These are phyloP conservation scores for Ceratocystis variospora DNA, from an alignment of 2,329 filamentous ascomycete genomes.

Conservation along the genomic window DNA sequence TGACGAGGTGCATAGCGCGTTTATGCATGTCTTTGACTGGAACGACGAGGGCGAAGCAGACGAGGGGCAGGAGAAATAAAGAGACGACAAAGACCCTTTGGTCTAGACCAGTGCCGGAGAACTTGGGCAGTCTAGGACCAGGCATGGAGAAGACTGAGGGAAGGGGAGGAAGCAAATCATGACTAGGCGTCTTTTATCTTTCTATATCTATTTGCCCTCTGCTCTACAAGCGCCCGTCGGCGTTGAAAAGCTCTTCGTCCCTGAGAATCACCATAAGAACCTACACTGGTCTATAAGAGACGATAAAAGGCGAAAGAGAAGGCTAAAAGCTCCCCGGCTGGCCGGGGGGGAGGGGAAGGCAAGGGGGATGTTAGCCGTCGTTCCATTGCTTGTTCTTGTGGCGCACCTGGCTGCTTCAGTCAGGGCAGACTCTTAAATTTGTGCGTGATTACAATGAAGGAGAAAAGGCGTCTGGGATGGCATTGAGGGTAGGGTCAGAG, in stretches of 20 bases:
- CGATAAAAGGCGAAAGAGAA: not conserved
- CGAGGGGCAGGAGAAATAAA: not conserved
- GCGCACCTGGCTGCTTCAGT: not conserved
- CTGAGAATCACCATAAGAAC: not conserved
- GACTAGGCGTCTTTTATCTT: too few relatives aligned
- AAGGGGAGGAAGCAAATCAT: not conserved
- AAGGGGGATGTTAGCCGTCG: not conserved
- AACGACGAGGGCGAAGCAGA: slow-evolving; percentile 23
- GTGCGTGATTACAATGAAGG: not conserved
- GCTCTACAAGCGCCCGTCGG: not conserved
- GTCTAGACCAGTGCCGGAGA: not conserved
- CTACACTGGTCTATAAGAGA: not conserved
- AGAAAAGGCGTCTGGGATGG: not conserved
- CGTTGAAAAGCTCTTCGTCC: not conserved
- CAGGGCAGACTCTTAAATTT: not conserved
- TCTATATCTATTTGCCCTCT: not conserved
- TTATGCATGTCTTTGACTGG: slow-evolving; percentile 67
- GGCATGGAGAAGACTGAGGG: not conserved
- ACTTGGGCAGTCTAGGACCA: not conserved
- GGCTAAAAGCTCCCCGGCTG: not conserved
- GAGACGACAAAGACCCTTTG: not conserved
- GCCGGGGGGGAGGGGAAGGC: not conserved
- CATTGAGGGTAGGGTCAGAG: not conserved
- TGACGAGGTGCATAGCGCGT: slow-evolving; percentile 73
- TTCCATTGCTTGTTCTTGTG: not conserved